Conservation (phyloP, 345 rosid genomes). For the Brassica incana region DNA sequence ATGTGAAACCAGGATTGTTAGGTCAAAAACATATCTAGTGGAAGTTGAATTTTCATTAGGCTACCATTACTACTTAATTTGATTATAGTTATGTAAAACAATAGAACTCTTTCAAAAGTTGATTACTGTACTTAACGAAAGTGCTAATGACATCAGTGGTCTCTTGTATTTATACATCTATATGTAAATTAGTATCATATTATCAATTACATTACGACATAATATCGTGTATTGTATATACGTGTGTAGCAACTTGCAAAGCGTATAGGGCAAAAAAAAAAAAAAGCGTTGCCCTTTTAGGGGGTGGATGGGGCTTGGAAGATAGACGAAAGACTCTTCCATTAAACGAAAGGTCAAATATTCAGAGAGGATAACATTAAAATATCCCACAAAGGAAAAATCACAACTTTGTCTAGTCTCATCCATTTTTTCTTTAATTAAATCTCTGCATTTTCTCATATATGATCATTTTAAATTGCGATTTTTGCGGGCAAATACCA, state of each 20-base stretch:
- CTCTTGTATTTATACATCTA: not conserved
- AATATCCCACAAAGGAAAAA: not conserved
- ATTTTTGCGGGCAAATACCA: not conserved
- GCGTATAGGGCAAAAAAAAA: conserved; percentile 14
- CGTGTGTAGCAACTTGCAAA: conserved; percentile 27
- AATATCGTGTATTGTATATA: not conserved
- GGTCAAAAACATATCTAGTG: not conserved
- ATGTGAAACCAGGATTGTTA: not conserved
- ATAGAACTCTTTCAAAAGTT: not conserved
- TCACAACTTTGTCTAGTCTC: not conserved
- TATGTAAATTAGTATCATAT: not conserved
- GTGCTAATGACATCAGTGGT: not conserved
- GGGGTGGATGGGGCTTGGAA: conserved; percentile 27
- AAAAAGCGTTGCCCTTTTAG: conserved; percentile 32
- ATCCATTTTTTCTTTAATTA: not conserved
- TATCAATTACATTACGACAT: not conserved
- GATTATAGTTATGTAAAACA: not conserved
- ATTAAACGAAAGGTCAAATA: conserved; percentile 34
- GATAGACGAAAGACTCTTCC: conserved; percentile 11
- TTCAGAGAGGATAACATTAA: conserved; percentile 9
- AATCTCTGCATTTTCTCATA: not conserved
- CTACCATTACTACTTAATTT: not conserved
- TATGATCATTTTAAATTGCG: no score
- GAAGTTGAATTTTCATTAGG: not conserved
- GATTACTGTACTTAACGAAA: not conserved